Base-by-base conservation (phyloP, 1,139 yeast species). In the Geotrichum fermentans region DNA sequence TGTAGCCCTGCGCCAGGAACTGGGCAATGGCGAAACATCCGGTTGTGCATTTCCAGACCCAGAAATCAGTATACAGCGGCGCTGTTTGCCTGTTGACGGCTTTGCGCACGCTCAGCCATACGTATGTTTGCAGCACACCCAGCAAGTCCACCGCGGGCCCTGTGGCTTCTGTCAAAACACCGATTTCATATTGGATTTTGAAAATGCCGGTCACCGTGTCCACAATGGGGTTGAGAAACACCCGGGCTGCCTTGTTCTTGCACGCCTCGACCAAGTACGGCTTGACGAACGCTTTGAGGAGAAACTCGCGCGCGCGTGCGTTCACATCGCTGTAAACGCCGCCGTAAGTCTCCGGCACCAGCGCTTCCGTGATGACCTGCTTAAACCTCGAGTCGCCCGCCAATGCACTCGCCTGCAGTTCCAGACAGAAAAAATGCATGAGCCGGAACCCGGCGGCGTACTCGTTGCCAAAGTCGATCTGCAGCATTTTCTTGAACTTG, bases 391-490 rank as follows among this genome's bases (percentile, higher is more conserved):
- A 21, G 34, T 47, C 40, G 16, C 24, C 40, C 13, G 14, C 17
- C 7, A 47, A 18, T 5, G 40, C 47, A 4, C 46, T 41, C 2
- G 41, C 45, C 22, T 47, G 51, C 11, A 47, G 37, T 22, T 47
- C 51, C 22, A 47, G 37, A 34, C 51, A 47, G 14, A 47, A 47
- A 29, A 43, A 47, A 21, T 47, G 45, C 17, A 42, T 37, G 6
- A 47, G 43, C 17, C 36, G 38, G 24, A 22, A 47, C 5, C 51
- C 51, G 1, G 51, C 47, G 10, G 14, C 32, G 33, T 42, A 37
- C 40, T 43, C 38, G 30, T 47, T 43, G 16, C 36, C 26, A 28
- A 47, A 47, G 24, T 47, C 51, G 13, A 47, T 47, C 11, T 47
- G 43, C 3, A 47, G 44, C 44, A 47, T 42, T 28, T 43, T 39